These are phyloP conservation scores for Raffaelea ambrosiae DNA, from an alignment of 2,329 filamentous ascomycete genomes.

Conservation along the genomic window DNA sequence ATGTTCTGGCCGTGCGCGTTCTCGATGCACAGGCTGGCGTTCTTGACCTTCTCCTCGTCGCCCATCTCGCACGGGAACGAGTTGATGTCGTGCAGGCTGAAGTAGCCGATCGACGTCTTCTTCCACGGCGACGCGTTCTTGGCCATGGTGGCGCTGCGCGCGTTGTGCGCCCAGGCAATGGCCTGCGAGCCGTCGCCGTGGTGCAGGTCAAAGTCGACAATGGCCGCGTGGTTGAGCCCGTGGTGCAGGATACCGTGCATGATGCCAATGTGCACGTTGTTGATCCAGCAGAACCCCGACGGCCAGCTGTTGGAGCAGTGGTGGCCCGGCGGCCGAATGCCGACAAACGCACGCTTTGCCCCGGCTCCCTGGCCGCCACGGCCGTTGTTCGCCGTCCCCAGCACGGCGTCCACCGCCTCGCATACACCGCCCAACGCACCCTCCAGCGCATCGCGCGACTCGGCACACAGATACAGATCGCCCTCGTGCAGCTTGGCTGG, in stretches of 20 bases:
- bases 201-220: slow-evolving; percentile 85
- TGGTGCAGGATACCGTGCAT: slow-evolving; percentile 79
- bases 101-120: slow-evolving; percentile 86
- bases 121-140: slow-evolving; percentile 71
- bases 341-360: slow-evolving; percentile 77
- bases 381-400: slow-evolving; percentile 29
- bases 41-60: slow-evolving; percentile 88
- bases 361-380: slow-evolving; percentile 22
- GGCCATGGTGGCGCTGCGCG: slow-evolving; percentile 50
- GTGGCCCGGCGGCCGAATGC: slow-evolving; percentile 85
- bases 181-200: slow-evolving; percentile 94
- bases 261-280: slow-evolving; percentile 96
- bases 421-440: slow-evolving; percentile 88
- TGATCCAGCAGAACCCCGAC: slow-evolving; percentile 97
- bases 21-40: slow-evolving; percentile 89
- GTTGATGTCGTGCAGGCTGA: slow-evolving; percentile 96
- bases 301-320: slow-evolving; percentile 86
- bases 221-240: slow-evolving; percentile 86
- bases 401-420: slow-evolving; percentile 83
- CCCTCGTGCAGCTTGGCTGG: slow-evolving; percentile 66
- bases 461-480: slow-evolving; percentile 81
- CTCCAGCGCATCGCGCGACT: slow-evolving; percentile 81
- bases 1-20: slow-evolving; percentile 89
- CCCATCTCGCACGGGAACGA: slow-evolving; percentile 93
- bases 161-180: slow-evolving; percentile 87